These are phyloP conservation scores for Ganoderma resinaceum DNA, from an alignment of 1,284 basidiomycete species.

Conservation along the genomic window DNA sequence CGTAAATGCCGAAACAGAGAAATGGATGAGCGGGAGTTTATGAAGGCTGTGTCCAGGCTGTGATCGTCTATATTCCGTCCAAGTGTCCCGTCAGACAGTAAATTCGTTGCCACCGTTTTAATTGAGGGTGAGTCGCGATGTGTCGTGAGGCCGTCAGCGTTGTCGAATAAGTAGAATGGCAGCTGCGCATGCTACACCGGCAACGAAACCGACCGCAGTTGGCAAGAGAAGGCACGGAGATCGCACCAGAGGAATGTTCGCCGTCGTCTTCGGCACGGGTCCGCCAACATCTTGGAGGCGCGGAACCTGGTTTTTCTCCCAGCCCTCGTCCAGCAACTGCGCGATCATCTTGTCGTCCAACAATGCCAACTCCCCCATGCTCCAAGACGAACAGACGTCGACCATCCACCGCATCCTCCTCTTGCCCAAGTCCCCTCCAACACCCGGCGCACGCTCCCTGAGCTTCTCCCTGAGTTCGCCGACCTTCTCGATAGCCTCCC, in stretches of 20 bases:
- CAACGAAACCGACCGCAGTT: constrained; percentile 42
- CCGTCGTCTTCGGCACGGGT: constrained; percentile 26
- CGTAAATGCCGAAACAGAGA: not conserved
- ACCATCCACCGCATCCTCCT: constrained; percentile 97
- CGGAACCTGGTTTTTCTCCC: constrained; percentile 68
- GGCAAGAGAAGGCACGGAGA: constrained; percentile 31
- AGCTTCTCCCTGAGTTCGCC: constrained; percentile 75
- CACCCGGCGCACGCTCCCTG: constrained; percentile 76
- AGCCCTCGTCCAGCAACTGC: constrained; percentile 69
- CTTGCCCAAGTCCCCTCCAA: constrained; percentile 77
- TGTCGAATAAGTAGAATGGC: constrained; percentile 31
- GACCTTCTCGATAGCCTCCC: constrained; percentile 83
- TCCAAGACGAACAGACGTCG: constrained; percentile 86
- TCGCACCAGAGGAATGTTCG: constrained; percentile 13
- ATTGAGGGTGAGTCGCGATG: constrained; percentile 1
- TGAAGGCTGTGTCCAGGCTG: not conserved
- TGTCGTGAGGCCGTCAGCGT: constrained; percentile 16
- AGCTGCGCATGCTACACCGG: constrained; percentile 41
- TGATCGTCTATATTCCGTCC: constrained; percentile 8
- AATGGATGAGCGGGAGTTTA: not conserved
- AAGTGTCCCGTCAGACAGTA: constrained; percentile 6
- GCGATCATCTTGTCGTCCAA: constrained; percentile 70
- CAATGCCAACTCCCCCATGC: constrained; percentile 75
- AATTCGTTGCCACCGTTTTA: not conserved
- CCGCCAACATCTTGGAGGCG: constrained; percentile 53